A percentile compares a stretch with the other conserved stretches of the same genome.
Evolutionary conservation across 2,329 filamentous ascomycete species (phyloP).

Genomic region (Hymenoscyphus fraxineus): DNA sequence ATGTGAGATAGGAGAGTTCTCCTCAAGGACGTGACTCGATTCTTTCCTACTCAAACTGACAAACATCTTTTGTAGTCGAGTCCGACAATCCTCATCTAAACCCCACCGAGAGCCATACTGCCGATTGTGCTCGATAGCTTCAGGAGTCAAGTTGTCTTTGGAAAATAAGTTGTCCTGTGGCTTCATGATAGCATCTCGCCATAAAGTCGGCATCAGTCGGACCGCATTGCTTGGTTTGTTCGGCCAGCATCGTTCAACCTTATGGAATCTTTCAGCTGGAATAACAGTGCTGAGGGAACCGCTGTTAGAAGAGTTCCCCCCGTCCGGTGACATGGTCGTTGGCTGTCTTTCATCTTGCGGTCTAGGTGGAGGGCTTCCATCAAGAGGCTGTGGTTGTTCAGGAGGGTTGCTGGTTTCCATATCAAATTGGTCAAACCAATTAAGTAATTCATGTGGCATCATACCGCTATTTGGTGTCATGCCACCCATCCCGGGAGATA

Average conservation of each 20-base stretch:
- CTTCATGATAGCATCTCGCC: slow-evolving; percentile 38
- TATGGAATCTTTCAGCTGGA: slow-evolving; percentile 41
- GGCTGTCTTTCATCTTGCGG: slow-evolving; percentile 11
- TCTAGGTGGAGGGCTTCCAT: slow-evolving; percentile 6
- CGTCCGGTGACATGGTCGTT: slow-evolving; percentile 14
- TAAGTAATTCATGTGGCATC: slow-evolving; percentile 26
- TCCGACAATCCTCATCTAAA: slow-evolving; percentile 41
- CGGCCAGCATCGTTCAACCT: slow-evolving; percentile 41
- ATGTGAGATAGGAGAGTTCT: slow-evolving; percentile 23
- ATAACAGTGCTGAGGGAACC: slow-evolving; percentile 23
- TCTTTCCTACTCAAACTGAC: slow-evolving; percentile 26
- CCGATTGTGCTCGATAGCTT: slow-evolving; percentile 24
- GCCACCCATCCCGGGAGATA: slow-evolving; percentile 21
- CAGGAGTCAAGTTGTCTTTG: slow-evolving; percentile 22
- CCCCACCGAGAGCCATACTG: slow-evolving; percentile 35
- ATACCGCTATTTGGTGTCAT: slow-evolving; percentile 20
- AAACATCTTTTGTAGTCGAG: slow-evolving; percentile 38
- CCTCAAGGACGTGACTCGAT: slow-evolving; percentile 18
- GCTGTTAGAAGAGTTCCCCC: slow-evolving; percentile 16
- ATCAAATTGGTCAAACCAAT: slow-evolving; percentile 29
- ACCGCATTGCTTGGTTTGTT: slow-evolving; percentile 37
- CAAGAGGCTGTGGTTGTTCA: slow-evolving; percentile 14
- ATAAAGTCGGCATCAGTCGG: slow-evolving; percentile 40
- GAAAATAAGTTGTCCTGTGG: slow-evolving; percentile 41
- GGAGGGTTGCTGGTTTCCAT: slow-evolving; percentile 21